Conservation (phyloP, 768 basidiomycete species). For the Suillus bovinus region DNA sequence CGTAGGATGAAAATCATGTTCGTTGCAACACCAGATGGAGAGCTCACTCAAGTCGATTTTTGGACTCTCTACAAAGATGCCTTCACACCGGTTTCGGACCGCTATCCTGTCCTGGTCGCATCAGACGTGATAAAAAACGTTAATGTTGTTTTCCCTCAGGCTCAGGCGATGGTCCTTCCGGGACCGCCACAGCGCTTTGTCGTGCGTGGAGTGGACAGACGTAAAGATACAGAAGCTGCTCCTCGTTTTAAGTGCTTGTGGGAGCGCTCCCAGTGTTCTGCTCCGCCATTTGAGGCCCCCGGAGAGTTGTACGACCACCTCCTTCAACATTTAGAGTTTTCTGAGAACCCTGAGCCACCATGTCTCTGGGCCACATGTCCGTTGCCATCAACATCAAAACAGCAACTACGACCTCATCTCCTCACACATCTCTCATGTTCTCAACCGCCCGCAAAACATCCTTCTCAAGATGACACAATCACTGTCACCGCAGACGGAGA, state of each 20-base stretch:
- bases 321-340: conserved; percentile 51
- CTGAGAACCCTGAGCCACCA: conserved; percentile 44
- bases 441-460: conserved; percentile 55
- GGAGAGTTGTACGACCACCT: conserved; percentile 77
- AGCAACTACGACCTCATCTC: conserved; percentile 62
- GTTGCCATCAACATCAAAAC: conserved; percentile 45
- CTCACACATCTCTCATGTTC: conserved; percentile 73
- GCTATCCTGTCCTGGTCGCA: conserved; percentile 69
- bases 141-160: conserved; percentile 79
- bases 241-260: conserved; percentile 79
- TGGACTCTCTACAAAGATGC: conserved; percentile 92
- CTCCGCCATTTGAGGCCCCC: conserved; percentile 47
- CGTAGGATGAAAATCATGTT: conserved; percentile 93
- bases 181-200: conserved; percentile 78
- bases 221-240: conserved; percentile 54
- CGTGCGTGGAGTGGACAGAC: conserved; percentile 80
- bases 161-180: conserved; percentile 82
- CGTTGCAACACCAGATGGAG: conserved; percentile 68
- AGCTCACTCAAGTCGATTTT: conserved; percentile 91
- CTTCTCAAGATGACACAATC: conserved; percentile 72
- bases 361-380: conserved; percentile 79
- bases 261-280: conserved; percentile 60
- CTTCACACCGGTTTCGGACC: conserved; percentile 62
- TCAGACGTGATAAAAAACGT: conserved; percentile 96
- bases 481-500: conserved; percentile 60